These are phyloP conservation scores for Solanum chaucha DNA, from an alignment of 257 asterid genomes.

Conservation along the genomic window DNA sequence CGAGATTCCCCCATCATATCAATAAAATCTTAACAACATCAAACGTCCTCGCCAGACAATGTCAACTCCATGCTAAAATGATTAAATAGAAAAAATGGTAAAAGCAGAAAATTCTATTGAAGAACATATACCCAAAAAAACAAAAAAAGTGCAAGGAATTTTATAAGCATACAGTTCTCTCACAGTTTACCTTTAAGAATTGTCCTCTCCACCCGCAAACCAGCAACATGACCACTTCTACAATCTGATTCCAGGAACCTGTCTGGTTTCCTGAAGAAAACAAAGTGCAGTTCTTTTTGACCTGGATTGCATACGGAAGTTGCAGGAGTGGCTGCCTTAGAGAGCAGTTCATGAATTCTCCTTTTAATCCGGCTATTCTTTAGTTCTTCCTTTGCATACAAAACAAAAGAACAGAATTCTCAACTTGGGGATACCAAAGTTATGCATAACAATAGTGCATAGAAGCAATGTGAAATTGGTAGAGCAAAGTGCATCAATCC, in stretches of 20 bases:
- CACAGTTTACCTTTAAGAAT: slow-evolving; percentile 43
- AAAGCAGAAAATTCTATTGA: background rate
- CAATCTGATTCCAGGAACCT: slow-evolving; percentile 49
- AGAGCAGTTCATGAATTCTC: slow-evolving; percentile 78
- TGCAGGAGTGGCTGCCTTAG: slow-evolving; percentile 51
- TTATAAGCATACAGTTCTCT: background rate
- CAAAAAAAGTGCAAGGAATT: background rate
- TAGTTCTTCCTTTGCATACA: slow-evolving; percentile 54
- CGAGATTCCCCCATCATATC: background rate
- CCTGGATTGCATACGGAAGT: slow-evolving; percentile 17
- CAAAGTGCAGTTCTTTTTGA: slow-evolving; percentile 76
- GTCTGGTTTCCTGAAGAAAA: slow-evolving; percentile 77
- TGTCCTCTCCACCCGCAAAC: slow-evolving; percentile 74
- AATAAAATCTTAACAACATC: background rate
- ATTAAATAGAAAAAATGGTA: background rate
- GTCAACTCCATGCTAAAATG: background rate
- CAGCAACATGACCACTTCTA: slow-evolving; percentile 44
- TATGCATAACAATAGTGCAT: background rate
- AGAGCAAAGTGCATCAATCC: background rate
- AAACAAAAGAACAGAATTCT: background rate
- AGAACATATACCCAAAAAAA: background rate
- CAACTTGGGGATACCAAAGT: background rate
- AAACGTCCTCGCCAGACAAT: background rate
- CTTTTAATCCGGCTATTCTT: slow-evolving; percentile 74
- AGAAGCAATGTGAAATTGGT: background rate